phyloP scores from a whole-genome alignment of 129 eudicot species.

The Mikania micrantha region DNA sequence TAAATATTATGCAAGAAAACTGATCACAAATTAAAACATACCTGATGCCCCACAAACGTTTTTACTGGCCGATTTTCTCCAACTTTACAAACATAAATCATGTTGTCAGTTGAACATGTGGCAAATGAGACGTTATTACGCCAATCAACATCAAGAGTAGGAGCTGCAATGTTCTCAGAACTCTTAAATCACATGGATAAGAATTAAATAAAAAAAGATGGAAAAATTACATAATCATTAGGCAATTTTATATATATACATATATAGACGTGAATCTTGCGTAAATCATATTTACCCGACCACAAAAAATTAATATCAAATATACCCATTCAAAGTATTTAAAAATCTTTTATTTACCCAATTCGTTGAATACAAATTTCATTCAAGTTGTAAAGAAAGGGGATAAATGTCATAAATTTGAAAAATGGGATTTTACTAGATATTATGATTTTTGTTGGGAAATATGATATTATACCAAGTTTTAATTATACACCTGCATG shows the following conservation, averaged over 20 bases:
- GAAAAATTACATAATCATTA: neutral
- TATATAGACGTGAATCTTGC: neutral
- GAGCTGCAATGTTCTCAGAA: constrained; percentile 42
- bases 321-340: neutral
- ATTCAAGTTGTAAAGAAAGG: neutral
- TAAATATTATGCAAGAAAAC: neutral
- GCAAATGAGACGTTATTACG: constrained; percentile 86
- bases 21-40: constrained; percentile 4
- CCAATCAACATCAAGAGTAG: constrained; percentile 99
- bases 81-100: constrained; percentile 93
- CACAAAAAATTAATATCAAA: neutral
- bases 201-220: neutral
- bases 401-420: neutral
- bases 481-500: constrained; percentile 66
- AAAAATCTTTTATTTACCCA: neutral
- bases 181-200: neutral
- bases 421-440: neutral
- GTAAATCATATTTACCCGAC: neutral
- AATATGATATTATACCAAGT: neutral
- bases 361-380: neutral
- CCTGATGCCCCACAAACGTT: constrained; percentile 80
- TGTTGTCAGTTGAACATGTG: constrained; percentile 86
- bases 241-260: neutral
- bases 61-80: constrained; percentile 83
- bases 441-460: neutral